These are phyloP conservation scores for Cystobasidiopsis lactophilus DNA, from an alignment of 768 basidiomycete species.

Conservation along the genomic window DNA sequence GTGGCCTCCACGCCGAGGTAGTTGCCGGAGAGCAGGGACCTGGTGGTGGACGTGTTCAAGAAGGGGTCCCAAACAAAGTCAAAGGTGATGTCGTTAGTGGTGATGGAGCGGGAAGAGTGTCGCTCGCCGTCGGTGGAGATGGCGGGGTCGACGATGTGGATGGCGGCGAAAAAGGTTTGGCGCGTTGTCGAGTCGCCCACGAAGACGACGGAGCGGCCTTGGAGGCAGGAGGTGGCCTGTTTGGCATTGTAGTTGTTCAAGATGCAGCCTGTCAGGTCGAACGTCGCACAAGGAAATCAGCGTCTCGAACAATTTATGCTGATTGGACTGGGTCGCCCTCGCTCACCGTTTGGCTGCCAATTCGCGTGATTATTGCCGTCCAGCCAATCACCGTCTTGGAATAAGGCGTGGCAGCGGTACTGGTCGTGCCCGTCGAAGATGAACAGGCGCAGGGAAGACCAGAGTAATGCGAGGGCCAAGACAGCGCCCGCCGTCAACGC, in stretches of 20 bases:
- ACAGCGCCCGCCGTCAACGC: background rate
- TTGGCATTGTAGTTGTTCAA: conserved; percentile 39
- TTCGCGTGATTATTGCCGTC: conserved; percentile 35
- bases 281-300: too few species aligned
- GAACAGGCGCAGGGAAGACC: too few species aligned
- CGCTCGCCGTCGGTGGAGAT: conserved; percentile 35
- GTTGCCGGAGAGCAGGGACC: conserved; percentile 28
- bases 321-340: too few species aligned
- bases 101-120: conserved; percentile 42
- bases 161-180: conserved; percentile 38
- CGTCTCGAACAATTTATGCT: background rate
- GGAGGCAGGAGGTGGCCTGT: conserved; percentile 23
- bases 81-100: conserved; percentile 32
- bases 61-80: conserved; percentile 70
- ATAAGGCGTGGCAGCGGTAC: conserved; percentile 44
- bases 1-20: conserved; percentile 9
- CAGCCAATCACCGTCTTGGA: conserved; percentile 57
- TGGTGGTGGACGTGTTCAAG: conserved; percentile 43
- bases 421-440: conserved; percentile 46
- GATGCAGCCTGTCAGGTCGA: conserved; percentile 43
- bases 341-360: conserved; percentile 64
- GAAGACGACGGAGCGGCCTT: conserved; percentile 41
- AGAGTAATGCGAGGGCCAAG: background rate
- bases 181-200: conserved; percentile 69
- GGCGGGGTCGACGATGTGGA: conserved; percentile 33